Conservation (phyloP, 108 stramenopile genomes). For the Nannochloropsis gaditana region DNA sequence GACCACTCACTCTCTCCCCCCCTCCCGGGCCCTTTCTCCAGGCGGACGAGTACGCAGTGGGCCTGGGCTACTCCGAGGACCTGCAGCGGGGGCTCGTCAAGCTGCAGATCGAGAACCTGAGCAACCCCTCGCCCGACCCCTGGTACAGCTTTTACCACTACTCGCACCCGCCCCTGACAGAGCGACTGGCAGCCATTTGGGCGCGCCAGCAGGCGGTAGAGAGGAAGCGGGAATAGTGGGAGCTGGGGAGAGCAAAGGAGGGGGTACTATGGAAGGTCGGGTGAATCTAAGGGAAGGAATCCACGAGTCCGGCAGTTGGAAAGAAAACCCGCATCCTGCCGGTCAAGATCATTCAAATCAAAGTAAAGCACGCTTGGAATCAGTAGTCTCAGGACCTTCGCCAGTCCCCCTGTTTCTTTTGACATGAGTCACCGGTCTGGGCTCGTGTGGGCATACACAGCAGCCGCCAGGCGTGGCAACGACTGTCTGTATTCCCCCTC, state of each 20-base stretch:
- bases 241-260: neutral
- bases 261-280: neutral
- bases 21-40: conserved; percentile 57
- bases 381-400: too few relatives aligned
- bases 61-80: conserved; percentile 66
- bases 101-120: conserved; percentile 61
- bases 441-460: too few relatives aligned
- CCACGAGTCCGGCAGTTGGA: too few relatives aligned
- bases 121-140: conserved; percentile 63
- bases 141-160: conserved; percentile 90
- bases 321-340: too few relatives aligned
- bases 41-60: conserved; percentile 85
- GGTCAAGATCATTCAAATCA: too few relatives aligned
- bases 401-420: too few relatives aligned
- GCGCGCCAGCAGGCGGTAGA: neutral
- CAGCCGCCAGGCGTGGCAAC: too few relatives aligned
- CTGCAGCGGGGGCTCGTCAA: conserved; percentile 85
- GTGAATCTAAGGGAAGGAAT: neutral
- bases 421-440: too few relatives aligned
- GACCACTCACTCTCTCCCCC: neutral
- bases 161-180: conserved; percentile 90
- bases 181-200: conserved; percentile 79
- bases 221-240: neutral
- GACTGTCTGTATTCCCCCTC: neutral
- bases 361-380: too few relatives aligned